Evolutionary conservation across 768 basidiomycete species (phyloP), one percentile per base, ranked within the genome.

Genomic region (Hirschioporus abietinus): DNA sequence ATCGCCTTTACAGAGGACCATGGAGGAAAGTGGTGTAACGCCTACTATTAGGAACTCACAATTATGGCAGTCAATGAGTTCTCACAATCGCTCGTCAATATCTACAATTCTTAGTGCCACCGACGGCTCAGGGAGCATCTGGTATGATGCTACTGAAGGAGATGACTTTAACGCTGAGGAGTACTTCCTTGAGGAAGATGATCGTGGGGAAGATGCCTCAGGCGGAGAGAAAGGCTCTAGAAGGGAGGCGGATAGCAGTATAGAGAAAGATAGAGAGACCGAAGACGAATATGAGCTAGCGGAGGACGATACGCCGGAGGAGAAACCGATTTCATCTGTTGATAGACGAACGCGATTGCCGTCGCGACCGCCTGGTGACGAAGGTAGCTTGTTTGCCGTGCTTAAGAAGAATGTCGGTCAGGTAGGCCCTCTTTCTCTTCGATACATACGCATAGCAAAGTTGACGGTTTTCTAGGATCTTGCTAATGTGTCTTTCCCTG

Each of bases 361-460:
- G 20, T 83, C 84, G 23, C 81, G 82, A 7, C 80, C 85, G 18
- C 79, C 84, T 25, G 86, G 84, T 2, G 92, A 94, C 64, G 91
- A 95, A 77, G 91, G 91, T 10, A 93, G 92, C 72, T 77, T 95
- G 36, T 92, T 94, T 71, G 78, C 89, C 0, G 87, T 95, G 35
- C 77, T 95, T 60, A 93, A 93, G 79, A 94, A 93, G 78, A 95
- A 92, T 71, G 88, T 95, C 61, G 93, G 93, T 64, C 94, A 93
- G 81, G 93, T 92, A 64, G 23, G 75, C 4, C 66, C 72, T 61
- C 27, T 36, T 66, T 67, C 35, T 66, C 12, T 34, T 67, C 3
- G 60, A 30, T 30, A 30, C 30, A 25, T 61, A 3, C 23, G 15
- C 23, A 36, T 35, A 36, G 63, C 27, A 36, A 15, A 25, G 66